Evolutionary conservation across 2,329 filamentous ascomycete species (phyloP).

Genomic region (Fusarium phyllophilum): DNA sequence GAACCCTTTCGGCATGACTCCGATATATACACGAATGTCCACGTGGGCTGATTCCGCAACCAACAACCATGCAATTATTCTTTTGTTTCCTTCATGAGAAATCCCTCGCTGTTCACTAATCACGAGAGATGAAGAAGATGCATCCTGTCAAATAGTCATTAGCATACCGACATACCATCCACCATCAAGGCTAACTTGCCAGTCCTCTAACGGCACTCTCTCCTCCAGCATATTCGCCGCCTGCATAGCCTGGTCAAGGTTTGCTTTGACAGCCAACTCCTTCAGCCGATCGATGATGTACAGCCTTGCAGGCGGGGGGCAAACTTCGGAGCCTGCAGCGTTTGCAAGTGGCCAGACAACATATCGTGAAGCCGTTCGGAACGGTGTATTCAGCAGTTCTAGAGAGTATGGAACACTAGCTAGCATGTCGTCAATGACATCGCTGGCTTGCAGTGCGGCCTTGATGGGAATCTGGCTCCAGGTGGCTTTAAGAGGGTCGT

Average conservation of each 20-base stretch:
- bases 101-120: background rate
- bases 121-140: conserved; percentile 5
- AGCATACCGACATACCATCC: background rate
- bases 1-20: background rate
- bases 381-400: background rate
- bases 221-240: conserved; percentile 6
- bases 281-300: background rate
- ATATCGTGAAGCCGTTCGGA: background rate
- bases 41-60: background rate
- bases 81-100: background rate
- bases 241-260: background rate
- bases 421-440: background rate
- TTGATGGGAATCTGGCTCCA: background rate
- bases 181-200: background rate
- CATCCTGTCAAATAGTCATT: background rate
- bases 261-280: background rate
- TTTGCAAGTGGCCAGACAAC: background rate
- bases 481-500: background rate
- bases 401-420: background rate
- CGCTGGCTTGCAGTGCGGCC: background rate
- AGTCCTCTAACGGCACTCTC: background rate
- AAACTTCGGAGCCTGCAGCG: background rate
- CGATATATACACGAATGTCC: background rate
- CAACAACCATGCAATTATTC: background rate
- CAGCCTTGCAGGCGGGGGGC: background rate